A percentile compares a stretch with the other conserved stretches of the same genome.
Conservation (phyloP, 2,329 filamentous ascomycete genomes). For the Dothistroma pini region DNA sequence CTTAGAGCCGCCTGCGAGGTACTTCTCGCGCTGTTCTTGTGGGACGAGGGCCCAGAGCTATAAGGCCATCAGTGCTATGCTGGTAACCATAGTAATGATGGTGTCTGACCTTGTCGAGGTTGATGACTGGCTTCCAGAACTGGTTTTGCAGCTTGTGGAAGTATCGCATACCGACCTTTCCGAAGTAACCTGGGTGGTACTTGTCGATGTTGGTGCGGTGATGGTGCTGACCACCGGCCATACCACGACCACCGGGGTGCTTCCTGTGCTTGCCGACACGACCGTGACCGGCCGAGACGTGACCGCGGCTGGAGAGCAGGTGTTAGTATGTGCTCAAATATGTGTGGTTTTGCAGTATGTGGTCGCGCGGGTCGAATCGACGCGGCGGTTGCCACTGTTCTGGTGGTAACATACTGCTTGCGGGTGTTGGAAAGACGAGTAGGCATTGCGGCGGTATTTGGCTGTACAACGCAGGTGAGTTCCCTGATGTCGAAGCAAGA, state of each 20-base stretch:
- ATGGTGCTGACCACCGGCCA: constrained; percentile 99
- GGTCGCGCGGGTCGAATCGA: background rate
- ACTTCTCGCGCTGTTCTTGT: constrained; percentile 86
- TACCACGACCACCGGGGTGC: constrained; percentile 72
- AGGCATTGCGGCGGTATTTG: constrained; percentile 53
- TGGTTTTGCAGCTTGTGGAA: constrained; percentile 96
- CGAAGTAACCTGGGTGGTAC: constrained; percentile 99
- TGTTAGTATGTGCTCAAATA: constrained; percentile 16
- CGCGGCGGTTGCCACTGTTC: constrained; percentile 7
- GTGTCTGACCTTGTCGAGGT: constrained; percentile 83
- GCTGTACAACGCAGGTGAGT: constrained; percentile 17
- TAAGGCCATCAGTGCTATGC: background rate
- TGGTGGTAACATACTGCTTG: constrained; percentile 62
- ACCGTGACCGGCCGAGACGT: constrained; percentile 97
- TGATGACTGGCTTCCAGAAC: constrained; percentile 98
- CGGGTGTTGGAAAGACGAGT: constrained; percentile 71
- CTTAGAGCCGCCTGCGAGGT: constrained; percentile 79
- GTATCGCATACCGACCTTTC: constrained; percentile 63
- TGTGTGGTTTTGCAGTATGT: background rate
- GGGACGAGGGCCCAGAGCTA: constrained; percentile 96
- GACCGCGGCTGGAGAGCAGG: constrained; percentile 67
- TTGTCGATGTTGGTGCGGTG: constrained; percentile 90
- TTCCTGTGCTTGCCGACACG: constrained; percentile 99
- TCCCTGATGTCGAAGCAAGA: constrained; percentile 10
- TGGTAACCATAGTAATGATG: background rate